Evolutionary conservation across 2,329 filamentous ascomycete genomes (phyloP).

Genomic region (Anisogramma anomala): DNA sequence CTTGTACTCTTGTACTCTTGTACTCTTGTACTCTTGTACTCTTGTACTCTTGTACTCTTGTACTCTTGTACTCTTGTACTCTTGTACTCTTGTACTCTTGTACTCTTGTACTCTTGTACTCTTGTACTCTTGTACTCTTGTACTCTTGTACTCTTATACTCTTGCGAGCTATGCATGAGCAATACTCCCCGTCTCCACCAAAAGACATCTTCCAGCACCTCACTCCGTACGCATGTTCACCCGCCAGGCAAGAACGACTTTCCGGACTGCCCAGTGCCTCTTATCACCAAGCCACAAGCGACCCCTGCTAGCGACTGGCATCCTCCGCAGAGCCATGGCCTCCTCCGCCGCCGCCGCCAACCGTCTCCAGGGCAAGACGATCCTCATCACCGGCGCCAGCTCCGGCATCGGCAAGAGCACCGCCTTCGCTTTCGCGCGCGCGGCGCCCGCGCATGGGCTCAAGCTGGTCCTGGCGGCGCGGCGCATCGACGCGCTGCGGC

Average conservation of each 20-base stretch:
- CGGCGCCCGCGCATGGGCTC: constrained; percentile 62
- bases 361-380: constrained; percentile 85
- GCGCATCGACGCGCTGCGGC: constrained; percentile 63
- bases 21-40: too few species aligned
- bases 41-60: too few species aligned
- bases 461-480: constrained; percentile 85
- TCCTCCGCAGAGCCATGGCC: constrained; percentile 29
- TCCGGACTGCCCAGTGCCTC: constrained; percentile 8
- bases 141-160: too few species aligned
- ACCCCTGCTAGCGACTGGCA: neutral
- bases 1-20: too few species aligned
- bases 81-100: too few species aligned
- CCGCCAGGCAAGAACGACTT: constrained; percentile 3
- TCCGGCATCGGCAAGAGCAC: constrained; percentile 78
- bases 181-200: too few species aligned
- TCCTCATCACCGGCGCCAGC: constrained; percentile 83
- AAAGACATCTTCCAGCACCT: too few species aligned
- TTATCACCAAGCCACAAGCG: neutral
- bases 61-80: too few species aligned
- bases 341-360: constrained; percentile 60
- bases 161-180: too few species aligned
- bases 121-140: too few species aligned
- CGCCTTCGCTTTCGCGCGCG: constrained; percentile 87
- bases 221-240: constrained; percentile 6
- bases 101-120: too few species aligned